These are phyloP conservation scores for Penicillium sp. DNA, from an alignment of 2,329 filamentous ascomycete species.

Conservation along the genomic window DNA sequence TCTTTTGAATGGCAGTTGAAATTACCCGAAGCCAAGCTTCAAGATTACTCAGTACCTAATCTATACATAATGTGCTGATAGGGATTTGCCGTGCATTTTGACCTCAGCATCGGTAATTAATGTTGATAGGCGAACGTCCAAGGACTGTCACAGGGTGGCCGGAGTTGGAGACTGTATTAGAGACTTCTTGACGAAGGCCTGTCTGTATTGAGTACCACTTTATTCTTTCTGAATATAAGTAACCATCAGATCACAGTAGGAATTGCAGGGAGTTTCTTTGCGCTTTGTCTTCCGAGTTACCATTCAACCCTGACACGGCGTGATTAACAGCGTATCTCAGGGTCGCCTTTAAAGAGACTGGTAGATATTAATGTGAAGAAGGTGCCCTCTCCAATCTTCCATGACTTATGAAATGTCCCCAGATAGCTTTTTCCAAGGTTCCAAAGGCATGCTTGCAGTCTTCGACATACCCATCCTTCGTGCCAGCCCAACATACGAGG, in stretches of 20 bases:
- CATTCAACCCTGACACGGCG: not conserved
- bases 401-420: no score
- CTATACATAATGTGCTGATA: not conserved
- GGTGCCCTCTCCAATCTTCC: not conserved
- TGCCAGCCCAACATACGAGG: no score
- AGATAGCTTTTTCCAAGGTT: no score
- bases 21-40: not conserved
- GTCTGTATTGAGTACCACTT: not conserved
- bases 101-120: not conserved
- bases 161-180: not conserved
- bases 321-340: not conserved
- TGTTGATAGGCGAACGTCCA: not conserved
- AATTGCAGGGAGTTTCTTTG: not conserved
- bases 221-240: not conserved
- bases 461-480: no score
- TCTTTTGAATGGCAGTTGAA: not conserved
- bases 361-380: not conserved
- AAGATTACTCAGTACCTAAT: no score
- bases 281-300: not conserved
- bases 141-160: not conserved
- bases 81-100: not conserved
- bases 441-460: no score
- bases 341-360: not conserved
- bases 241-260: not conserved
- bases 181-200: no score